Percentiles rank a stretch among this genome's conserved stretches.
These are phyloP conservation scores for Podospora comata DNA, from an alignment of 495 filamentous ascomycete genomes.

Conservation along the genomic window DNA sequence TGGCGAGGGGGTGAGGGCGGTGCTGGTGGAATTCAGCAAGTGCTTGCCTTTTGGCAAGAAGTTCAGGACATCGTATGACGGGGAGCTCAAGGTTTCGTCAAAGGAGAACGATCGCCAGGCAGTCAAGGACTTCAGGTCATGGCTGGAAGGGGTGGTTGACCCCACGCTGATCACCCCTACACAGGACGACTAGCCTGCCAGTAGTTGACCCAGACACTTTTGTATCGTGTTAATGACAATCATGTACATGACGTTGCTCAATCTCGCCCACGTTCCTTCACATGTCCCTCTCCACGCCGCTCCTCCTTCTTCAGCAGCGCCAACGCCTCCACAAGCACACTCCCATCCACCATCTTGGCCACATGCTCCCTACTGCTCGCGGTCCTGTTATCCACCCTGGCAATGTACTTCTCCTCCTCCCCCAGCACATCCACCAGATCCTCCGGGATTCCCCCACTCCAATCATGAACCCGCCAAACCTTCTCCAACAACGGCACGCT, in stretches of 20 bases:
- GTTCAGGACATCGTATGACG: not conserved
- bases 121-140: not conserved
- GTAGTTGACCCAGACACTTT: not conserved
- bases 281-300: not conserved
- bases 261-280: not conserved
- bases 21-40: not conserved
- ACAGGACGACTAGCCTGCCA: not conserved
- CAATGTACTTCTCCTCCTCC: constrained; percentile 40
- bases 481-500: constrained; percentile 33
- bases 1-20: not conserved
- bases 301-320: not conserved
- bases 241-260: not conserved
- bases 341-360: constrained; percentile 35
- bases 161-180: not conserved
- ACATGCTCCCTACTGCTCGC: constrained; percentile 32
- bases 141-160: not conserved
- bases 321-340: constrained; percentile 24
- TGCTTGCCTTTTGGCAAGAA: not conserved
- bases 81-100: not conserved
- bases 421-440: constrained; percentile 40
- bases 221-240: not conserved
- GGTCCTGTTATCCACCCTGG: constrained; percentile 30
- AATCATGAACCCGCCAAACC: constrained; percentile 43
- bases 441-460: constrained; percentile 32
- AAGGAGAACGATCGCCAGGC: not conserved